Evolutionary conservation across 192 early-diverging fungal species (phyloP), one percentile per base, ranked within the genome.

Genomic region (Entomortierella beljakovae): DNA sequence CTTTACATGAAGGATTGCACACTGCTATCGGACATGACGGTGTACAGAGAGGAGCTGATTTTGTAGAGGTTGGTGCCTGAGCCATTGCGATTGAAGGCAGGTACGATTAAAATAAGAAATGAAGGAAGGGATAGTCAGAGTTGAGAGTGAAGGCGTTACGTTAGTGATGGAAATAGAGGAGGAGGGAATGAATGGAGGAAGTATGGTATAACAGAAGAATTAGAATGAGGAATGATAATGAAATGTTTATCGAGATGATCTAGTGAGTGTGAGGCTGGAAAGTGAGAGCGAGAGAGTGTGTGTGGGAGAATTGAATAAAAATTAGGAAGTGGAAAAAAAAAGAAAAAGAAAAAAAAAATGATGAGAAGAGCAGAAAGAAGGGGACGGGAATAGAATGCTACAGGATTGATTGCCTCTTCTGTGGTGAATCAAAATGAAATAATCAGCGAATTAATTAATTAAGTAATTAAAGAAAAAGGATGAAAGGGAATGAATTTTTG

Each of bases 1-100:
- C 2, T 11, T 57, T 9, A 40, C 75, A 79, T 13, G 25, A 28
- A 20, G 65, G 52, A 13, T 57, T n/a, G 31, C 72, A 75, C 3
- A 34, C 26, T 3, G 9, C 25, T 32, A 48, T 40, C 1, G 58
- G 33, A 37, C 72, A 61, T 43, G 64, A 22, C 33, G 71, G 46
- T 25, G 52, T 42, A 50, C 37, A 8, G 20, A 15, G 43, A 40
- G 57, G 20, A 28, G 51, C 53, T 25, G 72, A 26, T 2, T 34
- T 10, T 22, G 48, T 31, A n/a, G 10, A 57, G 22, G 18, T 23
- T 66, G 53, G 15, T 46, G 43, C 2, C 15, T 5, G 5, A 20
- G 43, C 4, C 43, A 46, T 46, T 46, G 15, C 20, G 15, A 15
- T 11, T 2, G 15, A 16, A 16, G 15, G 3, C 3, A 46, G 11